These are phyloP conservation scores for Saccharomycopsis oosterbeekiorum DNA, from an alignment of 805 yeast genomes.

Conservation along the genomic window DNA sequence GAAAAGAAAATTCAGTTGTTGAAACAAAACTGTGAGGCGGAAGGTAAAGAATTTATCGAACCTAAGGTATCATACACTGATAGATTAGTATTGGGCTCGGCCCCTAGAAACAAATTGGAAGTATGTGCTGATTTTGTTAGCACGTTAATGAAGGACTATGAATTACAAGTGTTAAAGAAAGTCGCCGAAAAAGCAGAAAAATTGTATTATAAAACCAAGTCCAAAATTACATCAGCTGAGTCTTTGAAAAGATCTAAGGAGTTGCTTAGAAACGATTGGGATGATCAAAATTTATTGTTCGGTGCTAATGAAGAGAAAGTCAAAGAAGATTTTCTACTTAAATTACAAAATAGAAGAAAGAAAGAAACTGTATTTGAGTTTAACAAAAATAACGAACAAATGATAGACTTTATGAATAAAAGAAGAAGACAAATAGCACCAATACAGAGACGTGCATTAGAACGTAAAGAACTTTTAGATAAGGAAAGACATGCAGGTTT, in stretches of 20 bases:
- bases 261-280: conserved; percentile 69
- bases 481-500: conserved; percentile 70
- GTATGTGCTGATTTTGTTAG: conserved; percentile 61
- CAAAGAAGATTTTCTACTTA: conserved; percentile 60
- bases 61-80: conserved; percentile 64
- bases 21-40: conserved; percentile 34
- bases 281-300: conserved; percentile 71
- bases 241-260: conserved; percentile 82
- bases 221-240: conserved; percentile 68
- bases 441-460: conserved; percentile 68
- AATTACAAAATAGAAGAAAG: conserved; percentile 54
- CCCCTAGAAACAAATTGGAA: conserved; percentile 69
- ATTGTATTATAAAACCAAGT: conserved; percentile 74
- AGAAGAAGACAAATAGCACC: conserved; percentile 86
- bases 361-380: conserved; percentile 95
- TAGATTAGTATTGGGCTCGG: conserved; percentile 72
- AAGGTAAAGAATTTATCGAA: conserved; percentile 32
- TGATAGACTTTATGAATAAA: conserved; percentile 75
- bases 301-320: conserved; percentile 61
- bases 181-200: conserved; percentile 86
- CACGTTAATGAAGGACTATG: conserved; percentile 53
- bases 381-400: conserved; percentile 54
- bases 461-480: conserved; percentile 56
- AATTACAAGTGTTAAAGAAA: conserved; percentile 49
- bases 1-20: conserved; percentile 49